Evolutionary conservation across 495 filamentous ascomycete species (phyloP), one percentile per base, ranked within the genome.

Genomic region (Choiromyces venosus): DNA sequence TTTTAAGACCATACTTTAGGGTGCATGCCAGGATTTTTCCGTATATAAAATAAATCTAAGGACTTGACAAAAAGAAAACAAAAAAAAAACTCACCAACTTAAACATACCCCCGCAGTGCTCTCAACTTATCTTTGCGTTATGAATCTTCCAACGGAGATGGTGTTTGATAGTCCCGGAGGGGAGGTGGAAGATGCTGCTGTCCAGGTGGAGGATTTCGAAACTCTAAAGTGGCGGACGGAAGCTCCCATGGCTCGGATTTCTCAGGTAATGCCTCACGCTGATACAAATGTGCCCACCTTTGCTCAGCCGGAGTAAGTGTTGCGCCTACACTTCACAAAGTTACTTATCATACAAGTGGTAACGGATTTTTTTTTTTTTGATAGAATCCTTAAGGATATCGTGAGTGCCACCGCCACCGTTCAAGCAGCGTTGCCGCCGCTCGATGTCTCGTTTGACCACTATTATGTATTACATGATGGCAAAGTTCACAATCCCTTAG

Each of bases 401-500:
- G 12, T 33, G 52, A 61, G 52, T 33, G 25, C 52, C 25, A 29
- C 52, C 25, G 25, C 52, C 52, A 61, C 25, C 2, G 52, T 33
- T 61, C 25, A 61, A 16, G 25, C 52, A 61, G 9, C 52, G 25
- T 61, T 33, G 52, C 12, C 52, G 25, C 52, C 52, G 25, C 52
- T 29, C 52, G 25, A 16, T 12, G 25, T 33, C 52, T 18, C 52
- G 25, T 33, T 33, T 33, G 52, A 68, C 10, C 69, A 71, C 6
- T 76, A 36, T 65, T 70, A 67, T n/a, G n/a, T 65, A 3, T 76
- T 76, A 36, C 76, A 76, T 37, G 66, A 78, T 37, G 76, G 76
- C 18, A 42, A 73, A 39, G 74, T 78, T 33, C 76, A 78, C 16
- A 61, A 76, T 71, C 76, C 76, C 33, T 66, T 78, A 21, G 74